These are phyloP conservation scores for Ogataea glucozyma DNA, from an alignment of 805 yeast species.

Conservation along the genomic window DNA sequence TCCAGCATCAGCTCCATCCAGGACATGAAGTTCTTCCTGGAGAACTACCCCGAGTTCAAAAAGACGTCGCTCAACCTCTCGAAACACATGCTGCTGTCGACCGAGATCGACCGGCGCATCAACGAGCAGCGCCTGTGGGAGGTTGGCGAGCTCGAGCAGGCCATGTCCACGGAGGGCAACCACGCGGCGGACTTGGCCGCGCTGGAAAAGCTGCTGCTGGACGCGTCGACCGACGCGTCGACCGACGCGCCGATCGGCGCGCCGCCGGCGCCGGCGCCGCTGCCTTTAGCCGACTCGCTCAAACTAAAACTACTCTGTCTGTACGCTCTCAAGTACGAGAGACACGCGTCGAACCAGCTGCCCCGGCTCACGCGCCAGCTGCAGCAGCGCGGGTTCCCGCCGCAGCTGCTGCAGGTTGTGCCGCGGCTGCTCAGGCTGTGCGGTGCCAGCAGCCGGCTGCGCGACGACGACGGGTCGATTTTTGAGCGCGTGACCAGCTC, in stretches of 20 bases:
- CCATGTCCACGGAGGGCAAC: constrained; percentile 59
- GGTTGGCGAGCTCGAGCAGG: constrained; percentile 87
- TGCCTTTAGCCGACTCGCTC: constrained; percentile 49
- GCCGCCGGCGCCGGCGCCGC: no score
- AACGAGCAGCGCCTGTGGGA: constrained; percentile 70
- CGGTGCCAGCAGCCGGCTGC: constrained; percentile 45
- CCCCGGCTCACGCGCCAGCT: constrained; percentile 40
- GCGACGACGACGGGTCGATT: constrained; percentile 36
- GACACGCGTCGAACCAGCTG: constrained; percentile 46
- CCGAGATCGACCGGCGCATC: constrained; percentile 80
- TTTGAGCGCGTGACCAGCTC: constrained; percentile 29
- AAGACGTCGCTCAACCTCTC: constrained; percentile 84
- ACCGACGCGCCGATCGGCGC: no score
- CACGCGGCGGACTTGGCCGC: constrained; percentile 57
- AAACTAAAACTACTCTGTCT: constrained; percentile 74
- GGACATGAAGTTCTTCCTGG: constrained; percentile 89
- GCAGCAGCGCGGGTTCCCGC: constrained; percentile 36
- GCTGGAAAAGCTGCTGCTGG: constrained; percentile 57
- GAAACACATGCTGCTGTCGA: constrained; percentile 87
- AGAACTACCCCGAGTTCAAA: constrained; percentile 91
- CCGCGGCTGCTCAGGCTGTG: constrained; percentile 46
- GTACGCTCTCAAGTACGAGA: constrained; percentile 72
- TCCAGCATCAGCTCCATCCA: constrained; percentile 74
- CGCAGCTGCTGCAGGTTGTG: constrained; percentile 43
- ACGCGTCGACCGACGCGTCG: no score